Base-by-base conservation (phyloP, 768 basidiomycete genomes). In the Boletus coccyginus region DNA sequence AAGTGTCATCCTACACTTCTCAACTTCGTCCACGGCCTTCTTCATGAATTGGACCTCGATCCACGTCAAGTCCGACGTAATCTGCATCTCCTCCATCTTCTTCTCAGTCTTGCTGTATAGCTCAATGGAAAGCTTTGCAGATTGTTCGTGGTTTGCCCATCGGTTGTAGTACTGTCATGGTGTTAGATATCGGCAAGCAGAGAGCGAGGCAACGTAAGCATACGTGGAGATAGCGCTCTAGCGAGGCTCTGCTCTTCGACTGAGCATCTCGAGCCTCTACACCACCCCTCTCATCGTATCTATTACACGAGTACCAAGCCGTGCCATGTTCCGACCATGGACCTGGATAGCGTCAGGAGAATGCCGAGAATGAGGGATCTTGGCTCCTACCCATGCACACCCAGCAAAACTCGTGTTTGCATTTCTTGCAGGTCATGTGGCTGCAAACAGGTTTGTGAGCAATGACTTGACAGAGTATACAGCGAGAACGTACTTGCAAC, bases 341-440 rank as follows among this genome's bases (percentile, higher is more conserved):
- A 9, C 94, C 90, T 88, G 77, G 71, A 61, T 69, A 38, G 32
- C 9, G n/a, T 66, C 53, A 60, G 59, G 11, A 45, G 27, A 36
- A 24, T 19, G 17, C 29, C 19, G 1, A 31, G 31, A 17, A 32
- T 12, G 29, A 45, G 12, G 71, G 66, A 74, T 52, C 46, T 49
- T 16, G n/a, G 32, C 56, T 70, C 43, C 32, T 66, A 83, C 90
- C 96, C 94, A 98, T 97, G 76, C 97, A 99, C 40, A 99, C 95
- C 97, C 97, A 99, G 71, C 97, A 99, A 73, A 98, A 99, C 77
- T 93, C 92, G 63, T 94, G 85, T 67, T 93, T 96, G 81, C 97
- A 98, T 76, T 98, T 98, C 81, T 97, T 96, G 80, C 97, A 98
- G 19, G 96, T 98, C 96, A 99, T 99, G 73, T 99, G 97, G 79